Percentiles rank a stretch among this genome's conserved stretches.
phyloP scores from a whole-genome alignment of 1,284 basidiomycete genomes.

The Entoloma clypeatum region DNA sequence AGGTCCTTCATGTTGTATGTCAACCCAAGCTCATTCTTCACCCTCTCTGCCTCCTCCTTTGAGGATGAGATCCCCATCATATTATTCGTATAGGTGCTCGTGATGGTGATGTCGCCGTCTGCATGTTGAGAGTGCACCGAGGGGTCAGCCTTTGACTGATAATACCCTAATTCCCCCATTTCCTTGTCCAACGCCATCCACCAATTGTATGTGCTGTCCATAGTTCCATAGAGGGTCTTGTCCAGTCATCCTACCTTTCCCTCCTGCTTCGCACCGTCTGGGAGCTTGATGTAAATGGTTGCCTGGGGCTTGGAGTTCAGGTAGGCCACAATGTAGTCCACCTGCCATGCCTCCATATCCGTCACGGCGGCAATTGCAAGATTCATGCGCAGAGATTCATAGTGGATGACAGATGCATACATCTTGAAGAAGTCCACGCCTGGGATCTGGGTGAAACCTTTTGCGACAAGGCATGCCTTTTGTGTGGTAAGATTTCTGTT shows the following conservation, averaged over 20 bases:
- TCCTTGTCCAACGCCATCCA: conserved; percentile 14
- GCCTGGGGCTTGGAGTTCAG: conserved; percentile 21
- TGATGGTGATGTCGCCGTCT: conserved; percentile 16
- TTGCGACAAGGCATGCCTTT: too few species aligned
- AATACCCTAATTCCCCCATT: conserved; percentile 16
- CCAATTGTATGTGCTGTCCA: conserved; percentile 28
- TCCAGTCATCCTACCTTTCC: conserved; percentile 17
- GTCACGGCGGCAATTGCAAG: too few species aligned
- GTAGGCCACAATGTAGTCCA: too few species aligned
- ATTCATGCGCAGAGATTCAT: too few species aligned
- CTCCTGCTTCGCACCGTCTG: conserved; percentile 5
- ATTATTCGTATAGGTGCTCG: conserved; percentile 20
- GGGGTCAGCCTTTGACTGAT: conserved; percentile 14
- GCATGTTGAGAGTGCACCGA: conserved; percentile 14
- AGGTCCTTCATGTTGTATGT: conserved; percentile 14
- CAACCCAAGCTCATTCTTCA: conserved; percentile 11
- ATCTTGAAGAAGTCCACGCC: too few species aligned
- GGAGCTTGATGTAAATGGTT: conserved; percentile 22
- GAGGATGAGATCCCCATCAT: conserved; percentile 13
- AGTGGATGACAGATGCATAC: too few species aligned
- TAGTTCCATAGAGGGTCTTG: conserved; percentile 25
- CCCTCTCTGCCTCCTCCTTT: conserved; percentile 5
- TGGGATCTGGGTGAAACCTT: too few species aligned
- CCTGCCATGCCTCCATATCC: too few species aligned
- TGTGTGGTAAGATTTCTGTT: too few species aligned